Percentiles rank a stretch among this genome's conserved stretches.
These are phyloP conservation scores for Daldinia concentrica DNA, from an alignment of 495 filamentous ascomycete species.

Conservation along the genomic window DNA sequence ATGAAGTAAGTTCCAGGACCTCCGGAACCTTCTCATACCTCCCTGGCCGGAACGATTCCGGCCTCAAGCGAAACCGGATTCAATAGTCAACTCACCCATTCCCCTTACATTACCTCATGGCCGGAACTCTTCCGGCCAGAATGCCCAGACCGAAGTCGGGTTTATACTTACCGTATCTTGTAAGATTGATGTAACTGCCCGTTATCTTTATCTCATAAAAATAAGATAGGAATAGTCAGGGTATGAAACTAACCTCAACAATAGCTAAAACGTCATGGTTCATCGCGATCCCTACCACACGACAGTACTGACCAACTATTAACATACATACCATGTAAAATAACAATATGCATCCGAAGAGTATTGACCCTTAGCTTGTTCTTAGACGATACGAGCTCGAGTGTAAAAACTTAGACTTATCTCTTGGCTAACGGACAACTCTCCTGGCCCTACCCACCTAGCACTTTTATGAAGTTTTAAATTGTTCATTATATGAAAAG, in stretches of 20 bases:
- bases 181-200: background rate
- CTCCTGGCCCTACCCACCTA: too few relatives aligned
- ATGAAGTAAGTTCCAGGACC: slow-evolving; percentile 20
- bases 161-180: background rate
- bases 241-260: background rate
- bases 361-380: too few relatives aligned
- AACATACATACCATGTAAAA: background rate
- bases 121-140: slow-evolving; percentile 31
- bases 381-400: too few relatives aligned
- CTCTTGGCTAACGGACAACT: too few relatives aligned
- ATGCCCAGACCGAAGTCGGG: slow-evolving; percentile 8
- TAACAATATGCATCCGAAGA: too few relatives aligned
- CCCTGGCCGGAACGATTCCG: slow-evolving; percentile 35
- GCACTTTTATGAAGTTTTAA: too few relatives aligned
- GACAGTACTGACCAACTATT: background rate
- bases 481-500: too few relatives aligned
- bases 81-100: background rate
- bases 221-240: background rate
- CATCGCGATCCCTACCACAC: background rate
- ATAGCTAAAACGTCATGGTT: background rate
- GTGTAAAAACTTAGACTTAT: too few relatives aligned
- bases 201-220: background rate
- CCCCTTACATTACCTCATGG: slow-evolving; percentile 5
- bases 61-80: slow-evolving; percentile 34
- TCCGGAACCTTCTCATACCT: slow-evolving; percentile 9